Percentiles rank a stretch among this genome's conserved stretches.
Conservation (phyloP, 31 red algal species). For the Bonnemaisonia californica region DNA sequence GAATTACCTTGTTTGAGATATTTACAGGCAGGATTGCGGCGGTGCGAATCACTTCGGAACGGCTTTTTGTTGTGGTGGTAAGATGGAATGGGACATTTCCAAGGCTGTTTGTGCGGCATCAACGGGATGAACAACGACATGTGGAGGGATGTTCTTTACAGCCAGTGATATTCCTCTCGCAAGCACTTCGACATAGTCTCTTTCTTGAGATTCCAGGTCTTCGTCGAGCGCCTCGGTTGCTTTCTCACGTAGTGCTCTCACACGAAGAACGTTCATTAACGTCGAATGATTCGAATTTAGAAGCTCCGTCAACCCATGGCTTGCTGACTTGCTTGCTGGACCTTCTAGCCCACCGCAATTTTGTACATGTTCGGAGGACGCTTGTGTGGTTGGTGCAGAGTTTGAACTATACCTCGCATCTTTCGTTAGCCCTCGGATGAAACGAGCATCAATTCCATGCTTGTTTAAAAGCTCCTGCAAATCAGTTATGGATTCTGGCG, state of each 20-base stretch:
- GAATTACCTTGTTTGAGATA: neutral
- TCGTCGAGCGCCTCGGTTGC: constrained; percentile 40
- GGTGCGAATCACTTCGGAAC: neutral
- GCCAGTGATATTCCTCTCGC: constrained; percentile 42
- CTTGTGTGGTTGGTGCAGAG: neutral
- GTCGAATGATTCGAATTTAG: constrained; percentile 51
- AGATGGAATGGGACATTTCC: constrained; percentile 30
- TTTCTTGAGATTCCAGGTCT: constrained; percentile 55
- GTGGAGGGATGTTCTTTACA: constrained; percentile 39
- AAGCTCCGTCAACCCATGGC: constrained; percentile 31
- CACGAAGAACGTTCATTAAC: constrained; percentile 68
- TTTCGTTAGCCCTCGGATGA: constrained; percentile 7
- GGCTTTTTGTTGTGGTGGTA: neutral
- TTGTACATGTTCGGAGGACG: neutral
- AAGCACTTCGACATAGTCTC: constrained; percentile 51
- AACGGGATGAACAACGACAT: constrained; percentile 38
- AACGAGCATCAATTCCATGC: constrained; percentile 28
- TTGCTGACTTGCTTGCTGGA: neutral
- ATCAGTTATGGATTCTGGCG: neutral
- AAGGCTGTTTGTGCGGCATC: constrained; percentile 41
- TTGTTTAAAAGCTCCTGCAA: constrained; percentile 27
- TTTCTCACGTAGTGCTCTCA: constrained; percentile 49
- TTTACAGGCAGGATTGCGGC: neutral
- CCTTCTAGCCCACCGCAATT: too few relatives aligned
- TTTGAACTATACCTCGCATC: neutral